Conservation (phyloP, 192 early-diverging fungal genomes). For the Rhizoclosmatium globosum region DNA sequence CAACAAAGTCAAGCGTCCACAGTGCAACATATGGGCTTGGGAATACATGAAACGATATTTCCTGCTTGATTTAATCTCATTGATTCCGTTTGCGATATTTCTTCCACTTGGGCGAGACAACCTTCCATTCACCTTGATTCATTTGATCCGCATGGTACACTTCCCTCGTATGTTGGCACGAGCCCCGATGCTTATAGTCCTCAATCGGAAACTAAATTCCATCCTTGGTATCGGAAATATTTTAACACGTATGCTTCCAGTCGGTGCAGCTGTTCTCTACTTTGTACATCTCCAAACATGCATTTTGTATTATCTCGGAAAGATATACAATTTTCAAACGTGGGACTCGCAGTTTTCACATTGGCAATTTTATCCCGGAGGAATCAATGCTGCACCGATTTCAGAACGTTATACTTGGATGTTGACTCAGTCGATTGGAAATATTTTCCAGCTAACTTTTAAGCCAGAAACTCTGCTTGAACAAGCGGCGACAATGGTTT, state of each 20-base stretch:
- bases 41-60: background rate
- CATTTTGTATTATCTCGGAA: slow-evolving; percentile 27
- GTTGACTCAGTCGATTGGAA: slow-evolving; percentile 33
- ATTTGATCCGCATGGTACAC: background rate
- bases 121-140: background rate
- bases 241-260: slow-evolving; percentile 9
- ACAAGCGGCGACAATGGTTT: slow-evolving; percentile 16
- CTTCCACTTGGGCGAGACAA: background rate
- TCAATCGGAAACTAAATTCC: background rate
- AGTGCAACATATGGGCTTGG: background rate
- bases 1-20: background rate
- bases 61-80: background rate
- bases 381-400: slow-evolving; percentile 5
- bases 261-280: slow-evolving; percentile 2
- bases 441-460: slow-evolving; percentile 37
- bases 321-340: slow-evolving; percentile 7
- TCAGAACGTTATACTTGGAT: slow-evolving; percentile 26
- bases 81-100: background rate
- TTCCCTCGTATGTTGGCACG: slow-evolving; percentile 29
- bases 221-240: slow-evolving; percentile 30
- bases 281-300: slow-evolving; percentile 43
- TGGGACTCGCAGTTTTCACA: slow-evolving; percentile 22
- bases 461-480: slow-evolving; percentile 29
- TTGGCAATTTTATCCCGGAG: slow-evolving; percentile 18
- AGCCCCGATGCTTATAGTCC: background rate